Base-by-base conservation (phyloP, 176 grass and related monocot species). In the Triticum timopheevii region DNA sequence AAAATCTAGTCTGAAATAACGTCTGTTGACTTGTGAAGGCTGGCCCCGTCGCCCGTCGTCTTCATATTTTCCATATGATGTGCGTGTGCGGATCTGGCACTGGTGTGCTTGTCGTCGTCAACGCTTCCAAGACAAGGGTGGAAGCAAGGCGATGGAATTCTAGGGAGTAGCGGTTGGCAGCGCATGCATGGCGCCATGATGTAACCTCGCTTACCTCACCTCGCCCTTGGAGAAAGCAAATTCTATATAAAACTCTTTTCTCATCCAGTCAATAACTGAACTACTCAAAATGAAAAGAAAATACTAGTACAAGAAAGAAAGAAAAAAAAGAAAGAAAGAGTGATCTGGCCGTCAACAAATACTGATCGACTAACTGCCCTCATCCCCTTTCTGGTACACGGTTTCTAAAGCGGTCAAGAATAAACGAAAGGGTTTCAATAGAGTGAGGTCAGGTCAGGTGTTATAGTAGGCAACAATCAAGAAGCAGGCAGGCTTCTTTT, bases 111-210 rank as follows among this genome's bases (percentile, higher is more conserved):
- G 47, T 50, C 13, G 47, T 16, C 47, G 47, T 50, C 47, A 50
- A 50, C 23, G n/a, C 16, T 7, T 20, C 30, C 66, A 15, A 63
- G 28, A 4, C 10, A 50, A 35, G 8, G 7, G 13, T 31, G 63
- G 31, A 28, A 56, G 33, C 16, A 39, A 78, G 61, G 61, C 42
- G 1, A 23, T 44, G 49, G 65, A 79, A 86, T 86, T 86, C 76
- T 47, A 16, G 10, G 74, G n/a, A 27, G 10, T n/a, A 27, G 24
- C 17, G 23, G 19, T 56, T 36, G 42, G 83, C 7, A 52, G 27
- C 1, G 15, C 6, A 5, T 22, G 7, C 6, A 56, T 56, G 62
- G 4, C 7, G 27, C 66, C 31, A 33, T 11, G 85, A 47, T 12
- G 85, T 61, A 77, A 73, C 50, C 12, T 33, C 69, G 27, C 36